Conservation (phyloP, 306 rosid species). For the Mimosa pudica region DNA sequence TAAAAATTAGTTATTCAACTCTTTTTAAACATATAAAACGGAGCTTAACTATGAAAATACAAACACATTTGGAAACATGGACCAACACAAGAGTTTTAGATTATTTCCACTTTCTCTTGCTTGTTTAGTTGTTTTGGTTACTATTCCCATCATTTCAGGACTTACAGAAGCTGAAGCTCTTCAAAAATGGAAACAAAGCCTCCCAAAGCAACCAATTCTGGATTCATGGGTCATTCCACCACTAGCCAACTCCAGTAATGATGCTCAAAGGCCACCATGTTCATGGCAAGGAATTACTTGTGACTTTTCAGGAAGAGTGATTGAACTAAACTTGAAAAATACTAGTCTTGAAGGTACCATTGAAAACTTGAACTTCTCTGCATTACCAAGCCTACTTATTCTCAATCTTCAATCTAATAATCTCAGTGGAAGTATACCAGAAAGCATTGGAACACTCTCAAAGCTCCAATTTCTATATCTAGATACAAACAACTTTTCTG, state of each 20-base stretch:
- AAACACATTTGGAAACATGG: neutral
- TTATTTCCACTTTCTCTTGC: neutral
- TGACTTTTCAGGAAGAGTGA: neutral
- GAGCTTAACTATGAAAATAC: neutral
- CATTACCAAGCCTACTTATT: conserved; percentile 38
- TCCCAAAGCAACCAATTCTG: neutral
- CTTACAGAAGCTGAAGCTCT: conserved; percentile 11
- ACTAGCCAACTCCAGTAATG: neutral
- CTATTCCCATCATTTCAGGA: neutral
- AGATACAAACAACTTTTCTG: conserved; percentile 26
- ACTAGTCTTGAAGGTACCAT: conserved; percentile 30
- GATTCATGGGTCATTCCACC: conserved; percentile 1
- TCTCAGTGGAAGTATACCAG: neutral
- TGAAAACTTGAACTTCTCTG: conserved; percentile 37
- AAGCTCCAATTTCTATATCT: conserved; percentile 25
- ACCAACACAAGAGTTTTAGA: too few relatives aligned
- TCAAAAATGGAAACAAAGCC: neutral
- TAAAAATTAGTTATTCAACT: too few relatives aligned
- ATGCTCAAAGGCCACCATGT: neutral
- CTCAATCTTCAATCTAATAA: neutral
- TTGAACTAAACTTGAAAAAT: neutral
- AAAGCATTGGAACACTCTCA: neutral
- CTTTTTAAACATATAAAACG: neutral
- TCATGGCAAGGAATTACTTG: neutral
- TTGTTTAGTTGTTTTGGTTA: neutral